Evolutionary conservation across 495 filamentous ascomycete species (phyloP).

Genomic region (Diplogelasinospora grovesii): DNA sequence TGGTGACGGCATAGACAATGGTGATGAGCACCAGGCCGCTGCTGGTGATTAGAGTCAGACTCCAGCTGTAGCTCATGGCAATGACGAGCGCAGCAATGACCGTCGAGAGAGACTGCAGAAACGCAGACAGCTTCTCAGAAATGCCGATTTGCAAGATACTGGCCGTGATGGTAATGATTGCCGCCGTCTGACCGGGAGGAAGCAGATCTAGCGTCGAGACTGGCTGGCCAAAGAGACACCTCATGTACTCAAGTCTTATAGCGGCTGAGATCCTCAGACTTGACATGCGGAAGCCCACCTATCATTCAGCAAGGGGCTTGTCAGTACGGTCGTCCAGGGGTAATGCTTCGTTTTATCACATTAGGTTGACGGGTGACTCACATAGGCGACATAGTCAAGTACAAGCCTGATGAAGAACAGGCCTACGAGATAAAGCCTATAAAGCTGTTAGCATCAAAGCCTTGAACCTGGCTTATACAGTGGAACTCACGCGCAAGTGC

Average conservation of each 20-base stretch:
- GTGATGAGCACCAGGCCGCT: constrained; percentile 50
- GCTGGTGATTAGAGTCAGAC: constrained; percentile 49
- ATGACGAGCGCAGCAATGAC: constrained; percentile 46
- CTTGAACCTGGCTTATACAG: neutral
- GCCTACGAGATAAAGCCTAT: constrained; percentile 52
- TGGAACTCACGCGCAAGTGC: constrained; percentile 23
- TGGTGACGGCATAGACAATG: constrained; percentile 46
- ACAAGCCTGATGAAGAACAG: constrained; percentile 56
- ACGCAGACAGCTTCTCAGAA: constrained; percentile 51
- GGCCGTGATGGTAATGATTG: constrained; percentile 56
- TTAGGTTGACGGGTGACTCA: constrained; percentile 32
- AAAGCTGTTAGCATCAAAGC: neutral
- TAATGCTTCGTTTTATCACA: too few relatives aligned
- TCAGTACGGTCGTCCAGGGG: too few relatives aligned
- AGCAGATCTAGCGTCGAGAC: constrained; percentile 49
- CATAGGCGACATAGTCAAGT: constrained; percentile 50
- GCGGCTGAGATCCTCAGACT: constrained; percentile 49
- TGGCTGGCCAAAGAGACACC: constrained; percentile 45
- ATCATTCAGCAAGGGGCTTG: neutral
- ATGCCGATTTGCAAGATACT: constrained; percentile 62
- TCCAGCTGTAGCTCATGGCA: constrained; percentile 52
- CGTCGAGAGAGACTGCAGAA: constrained; percentile 48
- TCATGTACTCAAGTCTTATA: constrained; percentile 47
- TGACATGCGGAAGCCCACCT: constrained; percentile 50
- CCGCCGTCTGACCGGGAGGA: constrained; percentile 46